A percentile compares a stretch with the other conserved stretches of the same genome.
These are phyloP conservation scores for Knufia petricola DNA, from an alignment of 2,329 filamentous ascomycete genomes.

Conservation along the genomic window DNA sequence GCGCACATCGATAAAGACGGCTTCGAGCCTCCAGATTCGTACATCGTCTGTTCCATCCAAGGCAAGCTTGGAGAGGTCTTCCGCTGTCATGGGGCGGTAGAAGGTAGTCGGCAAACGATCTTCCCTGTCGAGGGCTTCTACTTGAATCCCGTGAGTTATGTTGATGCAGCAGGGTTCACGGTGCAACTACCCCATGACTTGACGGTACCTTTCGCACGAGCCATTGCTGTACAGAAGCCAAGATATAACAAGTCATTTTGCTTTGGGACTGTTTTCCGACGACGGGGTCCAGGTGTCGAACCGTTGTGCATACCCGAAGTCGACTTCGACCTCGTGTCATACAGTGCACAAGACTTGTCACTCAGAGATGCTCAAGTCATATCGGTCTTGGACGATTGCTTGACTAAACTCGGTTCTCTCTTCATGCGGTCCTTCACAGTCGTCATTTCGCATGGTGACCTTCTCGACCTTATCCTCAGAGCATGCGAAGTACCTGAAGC, in stretches of 20 bases:
- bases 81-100: conserved; percentile 77
- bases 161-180: conserved; percentile 69
- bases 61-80: conserved; percentile 69
- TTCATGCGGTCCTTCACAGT: conserved; percentile 70
- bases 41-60: conserved; percentile 60
- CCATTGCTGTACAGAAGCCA: conserved; percentile 57
- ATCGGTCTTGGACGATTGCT: conserved; percentile 87
- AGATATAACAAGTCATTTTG: conserved; percentile 65
- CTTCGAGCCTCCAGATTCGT: conserved; percentile 1
- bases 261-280: conserved; percentile 76
- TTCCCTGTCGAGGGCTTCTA: conserved; percentile 80
- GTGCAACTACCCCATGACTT: conserved; percentile 91
- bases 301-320: conserved; percentile 78
- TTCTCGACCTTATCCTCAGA: conserved; percentile 81
- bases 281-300: conserved; percentile 66
- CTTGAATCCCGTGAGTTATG: conserved; percentile 59
- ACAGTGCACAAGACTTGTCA: conserved; percentile 68
- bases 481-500: conserved; percentile 68
- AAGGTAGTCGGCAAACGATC: conserved; percentile 62
- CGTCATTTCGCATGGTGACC: conserved; percentile 76
- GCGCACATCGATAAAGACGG: conserved; percentile 35
- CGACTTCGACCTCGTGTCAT: conserved; percentile 91
- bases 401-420: conserved; percentile 68
- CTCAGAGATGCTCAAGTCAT: conserved; percentile 88
- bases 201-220: conserved; percentile 77